Conservation (phyloP, 2,329 filamentous ascomycete species). For the Acarospora socialis region DNA sequence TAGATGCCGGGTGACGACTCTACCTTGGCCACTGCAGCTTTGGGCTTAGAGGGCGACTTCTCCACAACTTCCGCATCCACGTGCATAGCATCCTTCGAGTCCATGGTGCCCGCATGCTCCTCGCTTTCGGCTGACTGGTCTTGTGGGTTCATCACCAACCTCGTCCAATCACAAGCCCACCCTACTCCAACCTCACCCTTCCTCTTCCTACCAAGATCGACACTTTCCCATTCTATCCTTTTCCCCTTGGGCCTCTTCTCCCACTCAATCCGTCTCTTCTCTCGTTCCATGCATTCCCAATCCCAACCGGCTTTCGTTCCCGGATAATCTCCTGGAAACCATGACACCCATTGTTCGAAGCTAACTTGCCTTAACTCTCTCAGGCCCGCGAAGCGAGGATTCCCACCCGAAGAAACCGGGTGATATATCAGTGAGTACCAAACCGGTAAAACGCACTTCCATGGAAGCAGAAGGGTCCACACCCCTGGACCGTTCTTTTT, state of each 20-base stretch:
- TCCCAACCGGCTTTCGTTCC: conserved; percentile 63
- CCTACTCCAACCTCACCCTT: conserved; percentile 75
- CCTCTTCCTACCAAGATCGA: conserved; percentile 58
- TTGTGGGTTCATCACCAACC: too few relatives aligned
- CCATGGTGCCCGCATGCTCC: too few relatives aligned
- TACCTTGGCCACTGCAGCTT: conserved; percentile 11
- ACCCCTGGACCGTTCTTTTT: conserved; percentile 45
- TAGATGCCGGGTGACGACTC: conserved; percentile 17
- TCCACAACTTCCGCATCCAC: too few relatives aligned
- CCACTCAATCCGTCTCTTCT: conserved; percentile 50
- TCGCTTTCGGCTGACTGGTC: too few relatives aligned
- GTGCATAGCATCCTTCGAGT: too few relatives aligned
- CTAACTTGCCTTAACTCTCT: conserved; percentile 64
- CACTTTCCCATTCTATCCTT: conserved; percentile 55
- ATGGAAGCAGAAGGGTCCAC: conserved; percentile 78
- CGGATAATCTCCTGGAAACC: conserved; percentile 77
- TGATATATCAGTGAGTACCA: conserved; percentile 82
- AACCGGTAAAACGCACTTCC: conserved; percentile 72
- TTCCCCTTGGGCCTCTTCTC: conserved; percentile 68
- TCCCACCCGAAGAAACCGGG: conserved; percentile 63
- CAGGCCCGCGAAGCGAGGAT: conserved; percentile 68
- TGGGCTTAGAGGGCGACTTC: too few relatives aligned
- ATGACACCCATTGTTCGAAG: conserved; percentile 64
- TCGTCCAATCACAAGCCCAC: conserved; percentile 72
- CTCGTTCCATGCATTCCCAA: conserved; percentile 59